phyloP scores from a whole-genome alignment of 2,329 filamentous ascomycete species.

The Xylariomycetidae sp. region DNA sequence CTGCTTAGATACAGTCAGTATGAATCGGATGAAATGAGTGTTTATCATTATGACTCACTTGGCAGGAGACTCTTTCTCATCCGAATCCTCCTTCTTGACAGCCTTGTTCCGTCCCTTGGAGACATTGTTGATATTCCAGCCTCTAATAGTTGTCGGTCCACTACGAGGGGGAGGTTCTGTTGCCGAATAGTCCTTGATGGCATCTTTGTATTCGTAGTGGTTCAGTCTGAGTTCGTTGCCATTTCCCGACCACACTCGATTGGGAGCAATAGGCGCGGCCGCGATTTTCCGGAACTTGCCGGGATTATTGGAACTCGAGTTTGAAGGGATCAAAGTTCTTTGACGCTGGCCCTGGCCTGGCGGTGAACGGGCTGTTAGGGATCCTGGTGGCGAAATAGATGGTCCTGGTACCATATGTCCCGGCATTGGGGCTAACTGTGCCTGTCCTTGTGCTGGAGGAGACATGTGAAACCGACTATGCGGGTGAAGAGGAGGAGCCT shows the following conservation, averaged over 20 bases:
- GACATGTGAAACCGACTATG: slow-evolving; percentile 19
- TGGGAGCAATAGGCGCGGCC: slow-evolving; percentile 51
- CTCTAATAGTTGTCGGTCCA: slow-evolving; percentile 52
- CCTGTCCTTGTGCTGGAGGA: slow-evolving; percentile 18
- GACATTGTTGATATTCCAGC: slow-evolving; percentile 48
- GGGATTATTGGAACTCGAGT: slow-evolving; percentile 16
- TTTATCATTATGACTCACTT: slow-evolving; percentile 17
- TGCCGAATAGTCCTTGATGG: slow-evolving; percentile 54
- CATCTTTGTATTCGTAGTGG: slow-evolving; percentile 48
- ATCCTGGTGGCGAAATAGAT: slow-evolving; percentile 20
- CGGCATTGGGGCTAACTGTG: slow-evolving; percentile 22
- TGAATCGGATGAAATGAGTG: background rate
- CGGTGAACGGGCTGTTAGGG: slow-evolving; percentile 20
- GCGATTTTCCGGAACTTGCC: slow-evolving; percentile 54
- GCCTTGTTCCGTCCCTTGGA: slow-evolving; percentile 26
- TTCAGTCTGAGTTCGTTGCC: slow-evolving; percentile 52
- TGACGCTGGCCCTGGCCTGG: slow-evolving; percentile 25
- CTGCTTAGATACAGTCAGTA: slow-evolving; percentile 8
- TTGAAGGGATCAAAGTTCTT: slow-evolving; percentile 27
- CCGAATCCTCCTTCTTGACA: slow-evolving; percentile 23
- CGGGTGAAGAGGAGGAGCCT: slow-evolving; percentile 13
- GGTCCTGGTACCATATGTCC: slow-evolving; percentile 17
- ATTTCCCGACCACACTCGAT: slow-evolving; percentile 42
- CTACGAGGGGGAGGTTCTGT: slow-evolving; percentile 51
- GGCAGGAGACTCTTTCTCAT: slow-evolving; percentile 28